Evolutionary conservation across 805 yeast genomes (phyloP), one percentile per base, ranked within the genome.

Genomic region (Yarrowia sp.): DNA sequence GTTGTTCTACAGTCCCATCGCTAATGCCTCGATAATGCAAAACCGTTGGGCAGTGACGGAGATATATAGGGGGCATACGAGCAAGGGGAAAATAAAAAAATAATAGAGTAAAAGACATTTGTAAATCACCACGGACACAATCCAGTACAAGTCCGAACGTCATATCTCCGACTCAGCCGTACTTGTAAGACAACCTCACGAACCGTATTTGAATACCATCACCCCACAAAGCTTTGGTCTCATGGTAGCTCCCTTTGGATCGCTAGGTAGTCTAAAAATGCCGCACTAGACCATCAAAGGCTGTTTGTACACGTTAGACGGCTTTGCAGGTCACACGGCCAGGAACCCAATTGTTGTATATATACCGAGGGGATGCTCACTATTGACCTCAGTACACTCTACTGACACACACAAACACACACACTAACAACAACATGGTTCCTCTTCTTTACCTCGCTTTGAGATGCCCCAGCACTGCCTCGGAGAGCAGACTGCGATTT

Each of bases 21-120:
- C 58, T 36, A 22, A n/a, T 51, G 43, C 58, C 33, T 51, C 43
- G 58, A 51, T 51, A 36, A 51, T 51, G 58, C 58, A 51, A 50
- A 47, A 47, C 31, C 53, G 53, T 47, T 47, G 33, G 17, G 28
- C 28, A 22, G 28, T 22, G 28, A 22, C 28, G 28, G 28, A 22
- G 28, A 22, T 22, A 22, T 22, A 22, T 22, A 22, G 28, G 28
- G 28, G 28, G 28, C 5, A 22, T 22, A 22, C 28, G 5, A 22
- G 28, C 28, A 22, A 5, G 3, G 28, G 28, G 28, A 22, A 22
- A 22, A 22, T 22, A 22, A 22, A 22, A 22, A 22, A 22, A 22
- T 22, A 22, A 22, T 22, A 22, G 28, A 22, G 28, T 22, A 22
- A 22, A 22, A 22, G 28, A 22, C 28, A 22, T 22, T 22, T 22